A percentile compares a stretch with the other conserved stretches of the same genome.
Evolutionary conservation across 2,329 filamentous ascomycete genomes (phyloP).

Genomic region (Atkinsonella texensis): DNA sequence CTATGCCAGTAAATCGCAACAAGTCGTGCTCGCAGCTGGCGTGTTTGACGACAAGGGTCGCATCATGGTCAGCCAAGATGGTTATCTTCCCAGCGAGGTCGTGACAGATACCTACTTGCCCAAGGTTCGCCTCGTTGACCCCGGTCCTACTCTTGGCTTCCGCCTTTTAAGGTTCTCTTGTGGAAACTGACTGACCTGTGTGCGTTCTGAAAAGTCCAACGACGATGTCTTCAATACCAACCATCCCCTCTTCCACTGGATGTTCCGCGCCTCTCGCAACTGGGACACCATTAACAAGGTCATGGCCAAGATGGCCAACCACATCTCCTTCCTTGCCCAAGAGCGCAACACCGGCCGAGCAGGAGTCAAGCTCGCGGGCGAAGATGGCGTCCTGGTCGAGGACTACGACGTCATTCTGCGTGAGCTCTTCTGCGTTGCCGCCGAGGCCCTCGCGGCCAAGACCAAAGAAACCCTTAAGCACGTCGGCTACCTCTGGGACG

Average conservation of each 20-base stretch:
- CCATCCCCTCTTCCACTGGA: constrained; percentile 78
- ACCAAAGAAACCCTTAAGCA: constrained; percentile 51
- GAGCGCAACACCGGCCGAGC: constrained; percentile 24
- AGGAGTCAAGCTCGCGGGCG: constrained; percentile 35
- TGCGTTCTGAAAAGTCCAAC: constrained; percentile 7
- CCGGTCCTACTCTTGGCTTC: too few species aligned
- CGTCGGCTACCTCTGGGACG: constrained; percentile 61
- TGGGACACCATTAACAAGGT: constrained; percentile 60
- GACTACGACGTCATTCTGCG: constrained; percentile 69
- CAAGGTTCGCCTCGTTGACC: constrained; percentile 28
- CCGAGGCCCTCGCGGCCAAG: constrained; percentile 57
- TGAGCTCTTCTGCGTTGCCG: constrained; percentile 73
- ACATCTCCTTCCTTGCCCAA: constrained; percentile 44
- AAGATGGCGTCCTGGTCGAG: constrained; percentile 45
- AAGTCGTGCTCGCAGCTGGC: constrained; percentile 46
- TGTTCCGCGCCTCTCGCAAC: constrained; percentile 68
- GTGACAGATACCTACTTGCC: constrained; percentile 70
- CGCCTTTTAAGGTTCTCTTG: too few species aligned
- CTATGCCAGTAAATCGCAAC: constrained; percentile 47
- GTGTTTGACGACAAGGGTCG: constrained; percentile 56
- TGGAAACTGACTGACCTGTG: too few species aligned
- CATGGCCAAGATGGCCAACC: constrained; percentile 58
- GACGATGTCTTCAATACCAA: constrained; percentile 60
- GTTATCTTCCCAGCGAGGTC: constrained; percentile 57
- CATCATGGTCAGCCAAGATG: constrained; percentile 58